A percentile compares a stretch with the other conserved stretches of the same genome.
These are phyloP conservation scores for Capsicum chinense DNA, from an alignment of 257 asterid species.

Conservation along the genomic window DNA sequence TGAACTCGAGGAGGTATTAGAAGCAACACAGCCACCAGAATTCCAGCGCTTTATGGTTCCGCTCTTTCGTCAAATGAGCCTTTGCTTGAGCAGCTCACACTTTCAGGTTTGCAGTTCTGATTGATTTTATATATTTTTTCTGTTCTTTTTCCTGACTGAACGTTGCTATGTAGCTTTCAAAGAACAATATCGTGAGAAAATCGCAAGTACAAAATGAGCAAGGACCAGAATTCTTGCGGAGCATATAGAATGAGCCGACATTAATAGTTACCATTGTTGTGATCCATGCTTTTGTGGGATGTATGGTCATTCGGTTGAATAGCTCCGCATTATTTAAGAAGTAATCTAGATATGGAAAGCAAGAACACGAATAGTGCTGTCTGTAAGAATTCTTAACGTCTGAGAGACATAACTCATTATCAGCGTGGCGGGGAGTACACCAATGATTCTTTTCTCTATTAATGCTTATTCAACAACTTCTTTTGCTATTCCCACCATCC, in stretches of 20 bases:
- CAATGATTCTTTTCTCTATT: not conserved
- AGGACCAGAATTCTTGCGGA: not conserved
- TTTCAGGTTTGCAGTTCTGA: not conserved
- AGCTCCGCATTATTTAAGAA: not conserved
- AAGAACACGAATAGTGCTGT: not conserved
- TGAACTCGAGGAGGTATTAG: no score
- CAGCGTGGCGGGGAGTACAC: not conserved
- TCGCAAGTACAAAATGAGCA: not conserved
- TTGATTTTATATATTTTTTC: constrained; percentile 9
- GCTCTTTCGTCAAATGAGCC: not conserved
- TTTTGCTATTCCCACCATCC: not conserved
- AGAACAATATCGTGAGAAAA: not conserved
- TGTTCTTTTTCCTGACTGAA: not conserved
- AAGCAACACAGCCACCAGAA: no score
- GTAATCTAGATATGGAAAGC: not conserved
- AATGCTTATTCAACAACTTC: not conserved
- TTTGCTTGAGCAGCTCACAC: not conserved
- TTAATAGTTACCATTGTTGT: not conserved
- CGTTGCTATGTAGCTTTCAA: not conserved
- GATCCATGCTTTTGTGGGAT: not conserved
- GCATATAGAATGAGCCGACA: not conserved
- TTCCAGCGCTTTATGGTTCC: no score
- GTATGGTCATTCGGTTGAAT: not conserved
- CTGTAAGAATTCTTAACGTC: not conserved
- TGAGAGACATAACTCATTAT: not conserved